Evolutionary conservation across 805 yeast species (phyloP).

Genomic region (Zygosaccharomyces pseudorouxii): DNA sequence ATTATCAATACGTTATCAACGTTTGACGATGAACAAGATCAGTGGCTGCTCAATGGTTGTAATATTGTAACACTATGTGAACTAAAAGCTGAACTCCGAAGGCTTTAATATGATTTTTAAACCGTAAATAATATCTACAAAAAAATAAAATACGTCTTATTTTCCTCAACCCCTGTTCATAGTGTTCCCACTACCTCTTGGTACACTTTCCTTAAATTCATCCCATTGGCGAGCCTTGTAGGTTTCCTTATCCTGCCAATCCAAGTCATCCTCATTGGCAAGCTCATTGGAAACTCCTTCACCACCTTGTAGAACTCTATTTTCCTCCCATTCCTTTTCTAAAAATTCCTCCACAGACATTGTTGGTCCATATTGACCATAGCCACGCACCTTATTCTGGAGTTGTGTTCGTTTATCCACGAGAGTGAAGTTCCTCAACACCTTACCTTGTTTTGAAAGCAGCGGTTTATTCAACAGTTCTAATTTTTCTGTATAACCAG

Average conservation of each 20-base stretch:
- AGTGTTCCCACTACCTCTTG: slow-evolving; percentile 88
- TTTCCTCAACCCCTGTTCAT: slow-evolving; percentile 49
- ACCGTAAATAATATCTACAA: slow-evolving; percentile 6
- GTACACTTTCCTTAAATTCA: slow-evolving; percentile 80
- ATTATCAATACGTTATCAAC: slow-evolving; percentile 28
- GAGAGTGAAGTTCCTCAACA: slow-evolving; percentile 78
- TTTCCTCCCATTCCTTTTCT: slow-evolving; percentile 78
- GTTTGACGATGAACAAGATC: slow-evolving; percentile 25
- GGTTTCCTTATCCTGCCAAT: slow-evolving; percentile 58
- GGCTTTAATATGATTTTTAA: slow-evolving; percentile 2
- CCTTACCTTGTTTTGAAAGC: slow-evolving; percentile 68
- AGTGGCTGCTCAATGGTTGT: slow-evolving; percentile 31
- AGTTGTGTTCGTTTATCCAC: slow-evolving; percentile 55
- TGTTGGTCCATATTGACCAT: slow-evolving; percentile 89
- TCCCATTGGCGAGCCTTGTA: slow-evolving; percentile 86
- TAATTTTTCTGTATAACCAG: slow-evolving; percentile 59
- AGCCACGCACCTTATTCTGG: slow-evolving; percentile 68
- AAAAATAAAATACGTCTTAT: neutral
- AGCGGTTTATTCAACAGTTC: slow-evolving; percentile 51
- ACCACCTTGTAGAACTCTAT: slow-evolving; percentile 64
- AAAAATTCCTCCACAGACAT: slow-evolving; percentile 91
- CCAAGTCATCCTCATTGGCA: slow-evolving; percentile 52
- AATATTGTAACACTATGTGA: slow-evolving; percentile 26
- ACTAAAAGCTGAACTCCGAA: slow-evolving; percentile 20
- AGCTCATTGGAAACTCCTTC: slow-evolving; percentile 35